A percentile compares a stretch with the other conserved stretches of the same genome.
These are phyloP conservation scores for Apiospora rasikravindrae DNA, from an alignment of 2,329 filamentous ascomycete genomes.

Conservation along the genomic window DNA sequence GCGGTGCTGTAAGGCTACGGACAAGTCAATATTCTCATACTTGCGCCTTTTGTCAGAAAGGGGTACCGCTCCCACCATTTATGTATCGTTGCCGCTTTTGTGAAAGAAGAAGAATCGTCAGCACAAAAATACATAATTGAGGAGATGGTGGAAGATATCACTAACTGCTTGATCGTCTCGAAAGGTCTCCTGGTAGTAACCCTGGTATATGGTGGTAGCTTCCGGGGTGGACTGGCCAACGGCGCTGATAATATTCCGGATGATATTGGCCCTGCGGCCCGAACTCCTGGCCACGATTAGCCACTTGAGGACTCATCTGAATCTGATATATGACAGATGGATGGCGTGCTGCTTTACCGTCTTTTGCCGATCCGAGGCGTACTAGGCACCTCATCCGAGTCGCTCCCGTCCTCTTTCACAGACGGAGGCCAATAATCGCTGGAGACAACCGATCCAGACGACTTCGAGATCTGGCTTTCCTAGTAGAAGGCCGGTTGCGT, in stretches of 20 bases:
- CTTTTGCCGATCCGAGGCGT: not conserved
- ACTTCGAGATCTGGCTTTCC: not conserved
- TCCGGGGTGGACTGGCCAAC: conserved; percentile 4
- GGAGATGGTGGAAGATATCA: not conserved
- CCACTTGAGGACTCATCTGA: not conserved
- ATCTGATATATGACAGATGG: not conserved
- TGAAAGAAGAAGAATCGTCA: not conserved
- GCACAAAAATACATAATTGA: not conserved
- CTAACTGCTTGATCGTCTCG: conserved; percentile 4
- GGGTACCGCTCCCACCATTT: not conserved
- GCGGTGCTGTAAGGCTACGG: conserved; percentile 5
- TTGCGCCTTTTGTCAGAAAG: not conserved
- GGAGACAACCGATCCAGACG: not conserved
- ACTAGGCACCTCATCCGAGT: not conserved
- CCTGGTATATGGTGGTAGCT: not conserved
- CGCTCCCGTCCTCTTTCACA: not conserved
- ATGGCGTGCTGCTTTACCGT: not conserved
- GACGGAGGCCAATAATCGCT: conserved; percentile 5
- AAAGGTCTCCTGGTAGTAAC: not conserved
- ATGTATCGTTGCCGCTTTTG: conserved; percentile 4
- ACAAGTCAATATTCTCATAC: not conserved
- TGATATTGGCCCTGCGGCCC: conserved; percentile 4
- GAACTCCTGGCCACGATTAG: conserved; percentile 1
- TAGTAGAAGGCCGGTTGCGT: not conserved
- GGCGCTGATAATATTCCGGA: conserved; percentile 8